Evolutionary conservation across 2,329 filamentous ascomycete species (phyloP).

Genomic region (Fusarium sp.): DNA sequence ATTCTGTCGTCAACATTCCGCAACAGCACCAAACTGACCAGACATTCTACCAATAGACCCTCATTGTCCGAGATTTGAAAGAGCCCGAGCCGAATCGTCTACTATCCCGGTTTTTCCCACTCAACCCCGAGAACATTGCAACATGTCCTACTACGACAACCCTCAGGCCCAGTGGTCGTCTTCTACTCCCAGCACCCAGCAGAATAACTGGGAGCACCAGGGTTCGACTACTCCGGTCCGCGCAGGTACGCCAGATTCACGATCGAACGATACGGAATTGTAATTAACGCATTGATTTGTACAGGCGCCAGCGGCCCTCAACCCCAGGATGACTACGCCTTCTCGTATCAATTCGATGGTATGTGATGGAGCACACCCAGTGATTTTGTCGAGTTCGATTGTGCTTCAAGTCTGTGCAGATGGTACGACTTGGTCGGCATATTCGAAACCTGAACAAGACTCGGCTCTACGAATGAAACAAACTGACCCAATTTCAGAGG

Average conservation of each 20-base stretch:
- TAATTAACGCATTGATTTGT: constrained; percentile 17
- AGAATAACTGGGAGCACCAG: constrained; percentile 60
- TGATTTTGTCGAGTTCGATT: neutral
- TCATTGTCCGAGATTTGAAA: constrained; percentile 24
- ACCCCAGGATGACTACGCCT: constrained; percentile 81
- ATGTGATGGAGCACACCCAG: constrained; percentile 53
- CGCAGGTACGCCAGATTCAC: constrained; percentile 46
- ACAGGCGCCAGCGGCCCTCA: constrained; percentile 79
- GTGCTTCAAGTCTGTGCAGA: neutral
- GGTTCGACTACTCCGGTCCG: constrained; percentile 53
- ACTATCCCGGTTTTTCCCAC: constrained; percentile 32
- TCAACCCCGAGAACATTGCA: constrained; percentile 26
- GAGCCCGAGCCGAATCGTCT: constrained; percentile 9
- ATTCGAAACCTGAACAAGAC: neutral
- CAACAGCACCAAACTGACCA: constrained; percentile 29
- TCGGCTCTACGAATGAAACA: neutral
- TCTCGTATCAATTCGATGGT: constrained; percentile 91
- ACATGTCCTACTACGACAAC: constrained; percentile 60
- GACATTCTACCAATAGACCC: constrained; percentile 18
- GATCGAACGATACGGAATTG: neutral
- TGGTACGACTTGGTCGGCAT: neutral
- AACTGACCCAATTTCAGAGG: constrained; percentile 68
- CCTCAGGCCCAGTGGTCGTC: constrained; percentile 54
- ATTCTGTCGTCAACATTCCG: constrained; percentile 13
- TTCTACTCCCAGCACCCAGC: constrained; percentile 37